Evolutionary conservation across 2,329 filamentous ascomycete species (phyloP), one percentile per base, ranked within the genome.

Genomic region (Xylariomycetidae sp.): DNA sequence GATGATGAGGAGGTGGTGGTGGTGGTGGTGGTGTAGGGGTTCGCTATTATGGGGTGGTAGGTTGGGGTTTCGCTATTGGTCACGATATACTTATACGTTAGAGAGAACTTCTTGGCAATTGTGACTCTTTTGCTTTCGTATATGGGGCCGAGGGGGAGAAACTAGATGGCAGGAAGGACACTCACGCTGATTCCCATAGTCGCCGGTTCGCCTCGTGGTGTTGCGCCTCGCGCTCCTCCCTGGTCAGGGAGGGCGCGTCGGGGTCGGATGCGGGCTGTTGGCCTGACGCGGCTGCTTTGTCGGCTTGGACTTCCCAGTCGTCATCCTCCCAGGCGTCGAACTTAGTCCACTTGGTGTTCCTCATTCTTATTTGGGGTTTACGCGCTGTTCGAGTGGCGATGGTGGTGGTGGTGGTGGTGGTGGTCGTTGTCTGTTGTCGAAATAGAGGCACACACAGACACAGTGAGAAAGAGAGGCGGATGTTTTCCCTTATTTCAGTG

Each of bases 171-270:
- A n/a, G n/a, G n/a, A n/a, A n/a, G n/a, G n/a, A n/a, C 8, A 55
- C 77, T 36, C 77, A 92, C 83, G 89, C 90, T 53, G 88, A 82
- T 53, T 92, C 79, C 90, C 90, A 96, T 36, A 96, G 64, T 59
- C 85, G 84, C 51, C 82, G 79, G 58, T 96, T 94, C 33, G 82
- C 74, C 57, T 95, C 88, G 17, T 76, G 78, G 58, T 97, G 90
- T 56, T 82, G 77, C 10, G 85, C 86, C 42, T 85, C 70, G 26
- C 83, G 80, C 61, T 96, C 84, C 4, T 85, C 79, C 54, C 85
- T 88, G 45, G 77, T 80, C 39, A 88, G 59, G 27, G 60, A 60
- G 28, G 57, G 61, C 13, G 59, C 54, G 31, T 51, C 51, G 22
- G 53, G 49, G 35, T 50, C 48, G 34, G 56, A 44, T 19, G 58